phyloP scores from a whole-genome alignment of 306 rosid species.

The Oxytropis ochrocephala region DNA sequence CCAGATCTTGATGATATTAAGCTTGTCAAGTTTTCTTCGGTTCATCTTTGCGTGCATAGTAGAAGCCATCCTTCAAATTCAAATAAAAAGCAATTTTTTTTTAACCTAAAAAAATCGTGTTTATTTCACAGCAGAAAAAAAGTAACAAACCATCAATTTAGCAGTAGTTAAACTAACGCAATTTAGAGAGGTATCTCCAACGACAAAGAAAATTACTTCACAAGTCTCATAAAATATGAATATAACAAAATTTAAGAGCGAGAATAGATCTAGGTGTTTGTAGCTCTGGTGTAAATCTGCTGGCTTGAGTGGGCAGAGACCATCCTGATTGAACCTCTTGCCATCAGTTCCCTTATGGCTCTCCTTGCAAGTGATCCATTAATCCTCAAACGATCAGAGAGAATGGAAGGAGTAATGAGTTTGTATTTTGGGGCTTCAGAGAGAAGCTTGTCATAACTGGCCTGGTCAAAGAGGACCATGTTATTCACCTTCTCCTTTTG shows the following conservation, averaged over 20 bases:
- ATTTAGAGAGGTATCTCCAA: not conserved
- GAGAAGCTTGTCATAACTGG: slow-evolving; percentile 54
- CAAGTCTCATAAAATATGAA: slow-evolving; percentile 1
- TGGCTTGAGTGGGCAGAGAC: slow-evolving; percentile 68
- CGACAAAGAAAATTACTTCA: not conserved
- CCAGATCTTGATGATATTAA: too few relatives aligned
- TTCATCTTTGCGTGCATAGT: too few relatives aligned
- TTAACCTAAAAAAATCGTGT: too few relatives aligned
- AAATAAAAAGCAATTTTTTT: too few relatives aligned
- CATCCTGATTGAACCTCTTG: slow-evolving; percentile 62
- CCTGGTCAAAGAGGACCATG: slow-evolving; percentile 69
- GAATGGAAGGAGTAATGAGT: slow-evolving; percentile 68
- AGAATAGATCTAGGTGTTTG: slow-evolving; percentile 46
- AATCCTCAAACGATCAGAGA: slow-evolving; percentile 67
- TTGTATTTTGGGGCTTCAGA: slow-evolving; percentile 78
- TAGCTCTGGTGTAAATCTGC: slow-evolving; percentile 73
- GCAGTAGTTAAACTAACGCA: slow-evolving; percentile 6
- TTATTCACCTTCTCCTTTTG: slow-evolving; percentile 85
- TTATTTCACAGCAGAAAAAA: not conserved
- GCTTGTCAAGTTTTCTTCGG: too few relatives aligned
- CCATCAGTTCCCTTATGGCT: slow-evolving; percentile 67
- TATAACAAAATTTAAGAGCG: slow-evolving; percentile 7
- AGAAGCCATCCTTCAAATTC: too few relatives aligned
- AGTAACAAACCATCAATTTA: slow-evolving; percentile 2
- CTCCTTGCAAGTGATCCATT: slow-evolving; percentile 71